Base-by-base conservation (phyloP, 2,329 filamentous ascomycete species). In the Corynespora cassiicola region DNA sequence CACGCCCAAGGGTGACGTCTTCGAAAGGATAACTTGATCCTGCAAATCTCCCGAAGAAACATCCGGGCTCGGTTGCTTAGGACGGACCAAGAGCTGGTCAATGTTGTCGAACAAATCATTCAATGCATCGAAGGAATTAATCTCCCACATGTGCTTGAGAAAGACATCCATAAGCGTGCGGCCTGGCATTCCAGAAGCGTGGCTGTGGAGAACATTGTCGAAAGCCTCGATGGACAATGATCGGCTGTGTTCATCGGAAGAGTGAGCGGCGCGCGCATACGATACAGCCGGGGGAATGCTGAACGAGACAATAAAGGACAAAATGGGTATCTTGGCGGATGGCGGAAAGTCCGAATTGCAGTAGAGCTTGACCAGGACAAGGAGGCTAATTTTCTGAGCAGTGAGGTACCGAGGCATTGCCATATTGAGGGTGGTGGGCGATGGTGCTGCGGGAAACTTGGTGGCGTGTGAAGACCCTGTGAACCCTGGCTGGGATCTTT, bases 101-200 rank as follows among this genome's bases (percentile, higher is more conserved):
- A 87, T 75, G 15, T 73, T 72, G 19, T 79, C 77, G 59, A 95
- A 88, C 65, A 95, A 92, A 2, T 76, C 74, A 58, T 91, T 83
- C n/a, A 97, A 71, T 0, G 84, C 81, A 69, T 97, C 82, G 8
- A 95, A 79, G 14, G 87, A 92, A 60, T 91, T 84, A 50, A 97
- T 82, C 11, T 79, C 77, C 92, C 94, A 97, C 16, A 97, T 73
- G 47, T 84, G 86, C 38, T 82, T 80, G 9, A 97, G 77, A 39
- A 96, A 88, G 2, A 87, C 74, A 61, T 97, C 90, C 83, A 91
- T 94, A n/a, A 96, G 71, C n/a, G 81, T 86, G 31, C 87, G 80
- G 3, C 90, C 90, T 0, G 90, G 87, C 39, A 89, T 71, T 7
- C 68, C 75, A 1, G 78, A 80, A 9, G 69, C 56, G 46, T 72